phyloP scores from a whole-genome alignment of 2,329 filamentous ascomycete genomes.

The Aspergillus calidoustus region DNA sequence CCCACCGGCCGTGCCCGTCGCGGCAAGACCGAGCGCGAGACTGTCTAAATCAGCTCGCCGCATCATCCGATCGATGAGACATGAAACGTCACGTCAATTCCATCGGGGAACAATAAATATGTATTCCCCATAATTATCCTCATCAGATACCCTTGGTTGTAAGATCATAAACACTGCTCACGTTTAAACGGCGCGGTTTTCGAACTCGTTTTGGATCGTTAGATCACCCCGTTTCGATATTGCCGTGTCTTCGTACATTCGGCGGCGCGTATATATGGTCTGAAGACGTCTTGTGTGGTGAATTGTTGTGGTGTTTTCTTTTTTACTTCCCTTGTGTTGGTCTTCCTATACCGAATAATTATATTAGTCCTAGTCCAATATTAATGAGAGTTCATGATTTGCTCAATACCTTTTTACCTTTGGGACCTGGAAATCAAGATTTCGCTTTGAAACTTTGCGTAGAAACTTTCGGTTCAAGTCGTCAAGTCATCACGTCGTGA shows the following conservation, averaged over 20 bases:
- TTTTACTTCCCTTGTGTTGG: constrained; percentile 5
- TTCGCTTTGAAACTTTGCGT: neutral
- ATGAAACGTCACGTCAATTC: neutral
- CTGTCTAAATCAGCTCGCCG: constrained; percentile 31
- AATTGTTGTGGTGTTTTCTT: constrained; percentile 16
- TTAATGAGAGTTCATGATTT: constrained; percentile 6
- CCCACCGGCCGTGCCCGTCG: constrained; percentile 70
- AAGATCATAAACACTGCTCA: constrained; percentile 25
- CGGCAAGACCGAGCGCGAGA: constrained; percentile 56
- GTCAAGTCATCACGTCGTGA: neutral
- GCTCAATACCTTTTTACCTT: neutral
- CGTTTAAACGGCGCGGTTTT: neutral
- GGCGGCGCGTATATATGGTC: constrained; percentile 18
- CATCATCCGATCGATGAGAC: neutral
- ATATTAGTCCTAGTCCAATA: constrained; percentile 8
- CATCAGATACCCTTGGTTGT: constrained; percentile 41
- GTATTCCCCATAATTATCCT: constrained; percentile 26
- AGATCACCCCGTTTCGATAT: neutral
- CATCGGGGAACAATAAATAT: neutral
- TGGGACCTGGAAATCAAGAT: neutral
- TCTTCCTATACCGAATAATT: constrained; percentile 6
- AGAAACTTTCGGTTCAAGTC: neutral
- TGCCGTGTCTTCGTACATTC: neutral
- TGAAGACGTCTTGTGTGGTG: constrained; percentile 10
- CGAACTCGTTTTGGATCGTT: constrained; percentile 1